phyloP scores from a whole-genome alignment of 495 filamentous ascomycete genomes.

The Penicillium argentinense region DNA sequence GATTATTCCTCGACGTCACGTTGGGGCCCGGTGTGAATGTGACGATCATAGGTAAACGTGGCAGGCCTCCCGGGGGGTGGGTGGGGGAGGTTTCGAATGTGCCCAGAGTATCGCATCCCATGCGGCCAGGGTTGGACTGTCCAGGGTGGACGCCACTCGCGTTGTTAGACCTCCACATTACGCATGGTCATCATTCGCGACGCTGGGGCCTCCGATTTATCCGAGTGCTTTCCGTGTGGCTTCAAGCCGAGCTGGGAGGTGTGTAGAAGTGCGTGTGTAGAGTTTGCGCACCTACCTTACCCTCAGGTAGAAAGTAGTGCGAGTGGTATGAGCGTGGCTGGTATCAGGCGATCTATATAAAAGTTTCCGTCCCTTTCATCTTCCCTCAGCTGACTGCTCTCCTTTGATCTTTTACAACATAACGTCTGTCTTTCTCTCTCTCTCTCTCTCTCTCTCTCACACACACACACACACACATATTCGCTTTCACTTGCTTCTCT shows the following conservation, averaged over 20 bases:
- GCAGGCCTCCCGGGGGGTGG: neutral
- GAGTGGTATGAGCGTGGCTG: too few relatives aligned
- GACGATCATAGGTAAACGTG: neutral
- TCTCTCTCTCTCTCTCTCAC: neutral
- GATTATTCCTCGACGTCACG: neutral
- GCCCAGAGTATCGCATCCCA: too few relatives aligned
- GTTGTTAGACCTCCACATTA: too few relatives aligned
- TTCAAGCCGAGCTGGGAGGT: too few relatives aligned
- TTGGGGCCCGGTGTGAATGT: neutral
- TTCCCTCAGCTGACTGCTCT: too few relatives aligned
- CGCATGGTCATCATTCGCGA: slow-evolving; percentile 4
- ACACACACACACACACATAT: neutral
- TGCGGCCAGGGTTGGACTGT: too few relatives aligned
- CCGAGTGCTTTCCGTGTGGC: too few relatives aligned
- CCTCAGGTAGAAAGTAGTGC: too few relatives aligned
- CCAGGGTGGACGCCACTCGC: neutral
- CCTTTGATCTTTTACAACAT: too few relatives aligned
- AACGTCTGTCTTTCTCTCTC: neutral
- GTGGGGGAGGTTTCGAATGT: too few relatives aligned
- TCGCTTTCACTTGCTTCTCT: neutral
- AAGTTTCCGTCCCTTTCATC: slow-evolving; percentile 1
- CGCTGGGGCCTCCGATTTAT: slow-evolving; percentile 2
- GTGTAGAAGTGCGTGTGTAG: too few relatives aligned
- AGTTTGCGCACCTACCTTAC: too few relatives aligned
- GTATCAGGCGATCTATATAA: slow-evolving; percentile 4